Percentiles rank a stretch among this genome's conserved stretches.
Conservation (phyloP, 2,329 filamentous ascomycete species). For the Myriosclerotinia curreyana region DNA sequence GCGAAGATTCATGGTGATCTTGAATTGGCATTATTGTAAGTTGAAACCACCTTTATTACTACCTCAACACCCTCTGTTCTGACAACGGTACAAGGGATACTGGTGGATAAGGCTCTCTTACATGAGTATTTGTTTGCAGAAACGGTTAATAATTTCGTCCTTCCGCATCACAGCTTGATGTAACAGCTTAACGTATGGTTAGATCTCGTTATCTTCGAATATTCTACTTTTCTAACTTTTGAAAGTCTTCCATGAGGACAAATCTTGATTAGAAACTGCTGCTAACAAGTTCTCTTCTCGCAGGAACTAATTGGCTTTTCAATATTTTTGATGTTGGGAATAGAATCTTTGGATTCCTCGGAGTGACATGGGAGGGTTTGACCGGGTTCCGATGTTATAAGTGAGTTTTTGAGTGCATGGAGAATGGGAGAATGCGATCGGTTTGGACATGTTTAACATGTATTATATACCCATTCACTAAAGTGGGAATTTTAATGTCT, state of each 20-base stretch:
- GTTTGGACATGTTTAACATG: slow-evolving; percentile 11
- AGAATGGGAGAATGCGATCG: slow-evolving; percentile 13
- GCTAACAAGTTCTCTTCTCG: slow-evolving; percentile 10
- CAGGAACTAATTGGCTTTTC: slow-evolving; percentile 20
- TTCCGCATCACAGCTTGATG: slow-evolving; percentile 11
- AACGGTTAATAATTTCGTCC: slow-evolving; percentile 19
- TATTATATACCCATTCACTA: slow-evolving; percentile 21
- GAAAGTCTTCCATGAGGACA: slow-evolving; percentile 12
- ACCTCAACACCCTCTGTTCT: slow-evolving; percentile 15
- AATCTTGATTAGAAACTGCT: slow-evolving; percentile 1
- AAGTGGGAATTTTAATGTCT: slow-evolving; percentile 19
- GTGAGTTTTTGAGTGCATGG: slow-evolving; percentile 17
- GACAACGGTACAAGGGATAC: slow-evolving; percentile 21
- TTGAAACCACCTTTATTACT: slow-evolving; percentile 17
- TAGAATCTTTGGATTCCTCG: slow-evolving; percentile 16
- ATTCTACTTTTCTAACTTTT: not conserved
- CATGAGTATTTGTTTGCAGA: slow-evolving; percentile 16
- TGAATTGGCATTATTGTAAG: slow-evolving; percentile 51
- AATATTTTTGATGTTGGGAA: slow-evolving; percentile 11
- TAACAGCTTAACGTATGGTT: slow-evolving; percentile 8
- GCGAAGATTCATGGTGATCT: slow-evolving; percentile 79
- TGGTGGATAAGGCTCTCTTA: slow-evolving; percentile 18
- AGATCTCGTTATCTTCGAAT: slow-evolving; percentile 6
- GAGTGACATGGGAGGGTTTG: slow-evolving; percentile 12
- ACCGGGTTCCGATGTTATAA: slow-evolving; percentile 14